Base-by-base conservation (phyloP, 768 basidiomycete species). In the Mycena alexandri region DNA sequence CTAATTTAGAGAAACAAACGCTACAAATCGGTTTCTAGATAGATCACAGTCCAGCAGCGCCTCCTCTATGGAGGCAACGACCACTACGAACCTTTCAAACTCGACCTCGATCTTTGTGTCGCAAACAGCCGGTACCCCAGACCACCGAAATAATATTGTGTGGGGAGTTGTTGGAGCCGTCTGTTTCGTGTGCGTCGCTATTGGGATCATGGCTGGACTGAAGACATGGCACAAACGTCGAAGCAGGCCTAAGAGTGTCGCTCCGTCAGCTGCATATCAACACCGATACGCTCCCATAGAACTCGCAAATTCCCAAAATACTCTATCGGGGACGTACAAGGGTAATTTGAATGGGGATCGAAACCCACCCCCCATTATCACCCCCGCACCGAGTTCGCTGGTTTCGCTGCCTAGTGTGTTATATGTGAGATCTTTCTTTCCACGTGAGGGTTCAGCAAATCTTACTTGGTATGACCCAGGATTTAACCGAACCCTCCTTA, bases 401-500 rank as follows among this genome's bases (percentile, higher is more conserved):
- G 29, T 69, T 14, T 65, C 69, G 16, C 22, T 70, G n/a, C 67
- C 67, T 13, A 47, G 42, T 50, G 41, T 58, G 9, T 22, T 48
- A 3, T 61, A 63, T 52, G 64, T 66, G 64, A 66, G 59, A 16
- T 33, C 21, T 29, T 17, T 24, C 12, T 42, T 24, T 22, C 21
- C 17, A n/a, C 5, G 13, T 52, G 29, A 3, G 5, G 34, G 19
- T 24, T 29, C 6, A 24, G 10, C n/a, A 6, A n/a, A n/a, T 17
- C 50, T 61, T 12, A 44, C 19, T 14, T 41, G 3, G 4, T 22
- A 46, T 72, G 61, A 44, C 56, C 22, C 38, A 72, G 71, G 65
- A 67, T 44, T 38, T 62, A 25, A 58, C 50, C 13, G 71, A 73
- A 47, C 65, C 46, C 33, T 60, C 63, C 2, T 38, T 34, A 4